Base-by-base conservation (phyloP, 805 yeast species). In the Wickerhamiella dianesei region DNA sequence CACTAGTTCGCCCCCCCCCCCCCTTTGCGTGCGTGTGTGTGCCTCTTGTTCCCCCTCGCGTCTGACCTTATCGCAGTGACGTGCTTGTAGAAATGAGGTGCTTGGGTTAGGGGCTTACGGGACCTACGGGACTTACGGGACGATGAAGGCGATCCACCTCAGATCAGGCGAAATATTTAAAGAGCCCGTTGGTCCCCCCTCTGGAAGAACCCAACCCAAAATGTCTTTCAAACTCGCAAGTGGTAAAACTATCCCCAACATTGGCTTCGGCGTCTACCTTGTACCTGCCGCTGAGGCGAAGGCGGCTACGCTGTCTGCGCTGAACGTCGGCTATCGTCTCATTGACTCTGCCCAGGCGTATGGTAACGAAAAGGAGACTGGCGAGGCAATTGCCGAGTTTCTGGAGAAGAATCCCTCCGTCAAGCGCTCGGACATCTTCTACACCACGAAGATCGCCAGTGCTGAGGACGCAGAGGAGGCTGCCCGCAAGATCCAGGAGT, bases 371-470 rank as follows among this genome's bases (percentile, higher is more conserved):
- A 53, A 53, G 14, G 81, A 77, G 52, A 76, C 76, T 3, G 77
- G 77, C 17, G 67, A 71, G 43, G 92, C 81, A 3, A 73, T 82
- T 40, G 61, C 67, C 17, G 59, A 64, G 45, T 82, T 76, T 70
- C 50, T 79, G 19, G 55, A 67, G 35, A 75, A 72, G 46, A 78
- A 59, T 48, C 62, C 67, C 3, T 56, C 55, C 5, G 69, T 81
- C 17, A 74, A 77, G 50, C 71, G 92, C 62, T 68, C 67, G 18
- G 69, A 65, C 9, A 61, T 66, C 21, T 61, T 60, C 43, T 67
- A 81, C 62, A 79, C 86, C 8, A 79, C 92, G 3, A 84, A 84
- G 58, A 58, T 82, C 18, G 81, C 89, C 89, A 76, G 80, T 55
- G 68, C 70, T 40, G 75, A 77, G 51, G 75, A 75, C 50, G 83